Base-by-base conservation (phyloP, 2,329 filamentous ascomycete genomes). In the Exserohilum turcica region DNA sequence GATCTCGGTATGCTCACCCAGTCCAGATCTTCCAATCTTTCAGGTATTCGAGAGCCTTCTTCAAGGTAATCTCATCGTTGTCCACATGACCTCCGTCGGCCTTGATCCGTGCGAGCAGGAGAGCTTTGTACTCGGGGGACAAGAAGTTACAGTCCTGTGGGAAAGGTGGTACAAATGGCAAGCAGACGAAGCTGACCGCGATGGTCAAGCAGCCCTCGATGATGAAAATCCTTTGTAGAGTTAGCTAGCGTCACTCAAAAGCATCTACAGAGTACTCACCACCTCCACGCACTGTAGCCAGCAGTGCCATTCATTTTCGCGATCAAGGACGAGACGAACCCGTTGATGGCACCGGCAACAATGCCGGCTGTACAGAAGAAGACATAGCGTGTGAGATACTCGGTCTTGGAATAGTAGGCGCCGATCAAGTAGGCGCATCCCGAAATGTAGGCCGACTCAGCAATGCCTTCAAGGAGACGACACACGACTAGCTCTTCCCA, bases 141-240 rank as follows among this genome's bases (percentile, higher is more conserved):
- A 86, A 72, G 59, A 80, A 82, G n/a, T 71, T 76, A 28, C 79
- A 80, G 1, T 76, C 68, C 18, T 75, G 73, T 0, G 83, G 82
- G 9, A 73, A 78, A 1, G 78, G 77, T 0, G 81, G 80, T 61
- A 85, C 76, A 57, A 81, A 72, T 43, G 82, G 73, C 9, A 79
- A 81, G 1, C 79, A 79, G 0, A 74, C 48, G 2, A 77, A 27
- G 2, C 80, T 82, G 32, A 82, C 59, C 48, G 78, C 54, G 37
- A 80, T 74, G 5, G 83, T 85, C 48, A 84, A 56, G 36, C 82
- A 63, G 1, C 83, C 84, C 61, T 86, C 83, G 54, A 86, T 84
- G 71, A 86, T 84, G 73, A 86, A 86, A 61, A 86, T 86, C 68
- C 68, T 69, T 16, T 12, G 9, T 13, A 19, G 31, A 12, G 35